Conservation (phyloP, 2,329 filamentous ascomycete species). For the Plectosphaerella sp. region DNA sequence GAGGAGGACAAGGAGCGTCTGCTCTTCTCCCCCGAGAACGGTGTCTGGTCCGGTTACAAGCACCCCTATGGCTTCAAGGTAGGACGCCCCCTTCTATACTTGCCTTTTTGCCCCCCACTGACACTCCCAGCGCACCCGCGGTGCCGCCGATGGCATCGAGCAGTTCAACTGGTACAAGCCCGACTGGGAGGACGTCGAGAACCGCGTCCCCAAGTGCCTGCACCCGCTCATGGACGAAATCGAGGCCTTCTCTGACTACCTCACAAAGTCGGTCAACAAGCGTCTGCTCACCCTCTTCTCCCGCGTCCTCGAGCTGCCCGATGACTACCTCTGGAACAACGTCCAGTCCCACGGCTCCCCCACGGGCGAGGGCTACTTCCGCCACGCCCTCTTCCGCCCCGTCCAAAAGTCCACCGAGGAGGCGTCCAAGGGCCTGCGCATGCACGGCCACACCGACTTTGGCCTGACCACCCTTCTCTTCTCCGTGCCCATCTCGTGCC, state of each 20-base stretch:
- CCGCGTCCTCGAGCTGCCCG: slow-evolving; percentile 50
- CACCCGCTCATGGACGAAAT: slow-evolving; percentile 39
- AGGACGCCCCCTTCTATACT: neutral
- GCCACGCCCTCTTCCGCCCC: slow-evolving; percentile 39
- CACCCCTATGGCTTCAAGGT: slow-evolving; percentile 40
- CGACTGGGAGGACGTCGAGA: slow-evolving; percentile 35
- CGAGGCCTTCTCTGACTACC: slow-evolving; percentile 34
- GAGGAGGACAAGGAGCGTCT: slow-evolving; percentile 44
- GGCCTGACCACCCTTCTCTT: slow-evolving; percentile 49
- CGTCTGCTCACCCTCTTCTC: slow-evolving; percentile 22
- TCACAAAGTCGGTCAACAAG: slow-evolving; percentile 23
- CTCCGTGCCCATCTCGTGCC: slow-evolving; percentile 46
- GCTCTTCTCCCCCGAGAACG: slow-evolving; percentile 40
- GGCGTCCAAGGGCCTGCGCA: slow-evolving; percentile 7
- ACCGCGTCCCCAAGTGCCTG: slow-evolving; percentile 39
- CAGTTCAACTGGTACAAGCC: slow-evolving; percentile 49
- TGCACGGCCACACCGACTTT: slow-evolving; percentile 42
- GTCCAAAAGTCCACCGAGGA: slow-evolving; percentile 28
- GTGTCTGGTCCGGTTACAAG: slow-evolving; percentile 47
- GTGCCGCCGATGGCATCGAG: slow-evolving; percentile 42
- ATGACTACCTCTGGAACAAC: slow-evolving; percentile 47
- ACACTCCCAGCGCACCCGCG: slow-evolving; percentile 30
- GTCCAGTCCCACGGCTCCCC: slow-evolving; percentile 33
- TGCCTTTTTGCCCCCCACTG: neutral
- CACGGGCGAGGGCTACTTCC: slow-evolving; percentile 29